phyloP scores from a whole-genome alignment of 176 grass and related monocot genomes.

The Juncus inflexus region DNA sequence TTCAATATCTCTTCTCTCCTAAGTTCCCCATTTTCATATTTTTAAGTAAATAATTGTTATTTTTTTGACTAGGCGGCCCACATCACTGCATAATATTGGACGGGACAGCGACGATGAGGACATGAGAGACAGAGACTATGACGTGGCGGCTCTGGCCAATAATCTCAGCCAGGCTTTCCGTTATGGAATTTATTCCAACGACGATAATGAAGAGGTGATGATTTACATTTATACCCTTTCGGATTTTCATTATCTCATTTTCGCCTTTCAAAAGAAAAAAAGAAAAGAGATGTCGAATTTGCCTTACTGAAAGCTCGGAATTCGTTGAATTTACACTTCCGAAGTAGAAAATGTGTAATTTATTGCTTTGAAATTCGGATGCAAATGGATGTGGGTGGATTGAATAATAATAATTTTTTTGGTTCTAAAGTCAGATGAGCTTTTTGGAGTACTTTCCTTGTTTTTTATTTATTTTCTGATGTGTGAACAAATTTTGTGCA shows the following conservation, averaged over 20 bases:
- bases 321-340: not conserved
- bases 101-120: constrained; percentile 98
- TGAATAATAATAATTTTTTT: constrained; percentile 5
- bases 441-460: not conserved
- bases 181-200: constrained; percentile 85
- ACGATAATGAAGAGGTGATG: constrained; percentile 76
- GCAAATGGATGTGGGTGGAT: too few relatives aligned
- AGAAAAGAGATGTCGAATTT: too few relatives aligned
- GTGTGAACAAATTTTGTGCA: constrained; percentile 29
- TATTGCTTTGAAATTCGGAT: too few relatives aligned
- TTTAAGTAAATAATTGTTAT: not conserved
- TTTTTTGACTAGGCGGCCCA: constrained; percentile 66
- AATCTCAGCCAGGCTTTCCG: constrained; percentile 96
- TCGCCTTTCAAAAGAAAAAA: not conserved
- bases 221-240: not conserved
- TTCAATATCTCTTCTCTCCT: not conserved
- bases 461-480: constrained; percentile 21
- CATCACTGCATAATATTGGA: constrained; percentile 74
- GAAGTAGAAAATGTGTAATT: not conserved
- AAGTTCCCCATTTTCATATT: not conserved
- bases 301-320: too few relatives aligned
- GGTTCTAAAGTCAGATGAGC: not conserved
- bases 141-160: constrained; percentile 91
- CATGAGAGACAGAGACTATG: constrained; percentile 90
- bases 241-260: not conserved